phyloP scores from a whole-genome alignment of 2,329 filamentous ascomycete genomes.

The Phialophora tarda region DNA sequence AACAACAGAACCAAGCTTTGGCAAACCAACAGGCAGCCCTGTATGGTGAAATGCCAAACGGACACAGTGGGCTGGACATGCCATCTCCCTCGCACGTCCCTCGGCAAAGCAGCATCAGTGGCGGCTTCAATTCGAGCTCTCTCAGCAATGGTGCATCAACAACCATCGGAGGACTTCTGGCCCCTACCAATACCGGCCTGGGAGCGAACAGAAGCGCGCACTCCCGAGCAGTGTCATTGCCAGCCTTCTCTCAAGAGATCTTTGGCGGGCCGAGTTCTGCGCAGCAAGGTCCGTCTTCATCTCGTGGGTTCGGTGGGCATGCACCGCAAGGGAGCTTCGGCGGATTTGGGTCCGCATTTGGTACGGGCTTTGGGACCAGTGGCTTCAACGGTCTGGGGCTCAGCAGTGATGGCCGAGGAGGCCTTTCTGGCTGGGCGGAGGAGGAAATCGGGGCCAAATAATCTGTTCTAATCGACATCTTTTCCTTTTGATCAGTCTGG shows the following conservation, averaged over 20 bases:
- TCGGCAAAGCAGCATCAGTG: constrained; percentile 47
- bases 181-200: constrained; percentile 66
- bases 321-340: constrained; percentile 59
- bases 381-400: constrained; percentile 64
- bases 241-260: constrained; percentile 68
- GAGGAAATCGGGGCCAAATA: constrained; percentile 66
- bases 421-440: constrained; percentile 67
- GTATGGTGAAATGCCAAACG: constrained; percentile 70
- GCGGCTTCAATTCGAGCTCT: constrained; percentile 44
- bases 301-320: constrained; percentile 38
- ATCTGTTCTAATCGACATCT: constrained; percentile 24
- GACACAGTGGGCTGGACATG: constrained; percentile 58
- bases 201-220: constrained; percentile 64
- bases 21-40: constrained; percentile 79
- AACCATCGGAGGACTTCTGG: constrained; percentile 77
- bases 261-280: constrained; percentile 52
- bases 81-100: constrained; percentile 48
- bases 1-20: constrained; percentile 69
- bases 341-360: constrained; percentile 64
- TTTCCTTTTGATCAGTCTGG: constrained; percentile 19
- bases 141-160: constrained; percentile 63
- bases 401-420: constrained; percentile 57
- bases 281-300: constrained; percentile 41
- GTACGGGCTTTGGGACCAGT: constrained; percentile 60
- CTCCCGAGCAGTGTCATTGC: constrained; percentile 87